Evolutionary conservation across 2,329 filamentous ascomycete genomes (phyloP), one percentile per base, ranked within the genome.

Genomic region (Xylaria sp.): DNA sequence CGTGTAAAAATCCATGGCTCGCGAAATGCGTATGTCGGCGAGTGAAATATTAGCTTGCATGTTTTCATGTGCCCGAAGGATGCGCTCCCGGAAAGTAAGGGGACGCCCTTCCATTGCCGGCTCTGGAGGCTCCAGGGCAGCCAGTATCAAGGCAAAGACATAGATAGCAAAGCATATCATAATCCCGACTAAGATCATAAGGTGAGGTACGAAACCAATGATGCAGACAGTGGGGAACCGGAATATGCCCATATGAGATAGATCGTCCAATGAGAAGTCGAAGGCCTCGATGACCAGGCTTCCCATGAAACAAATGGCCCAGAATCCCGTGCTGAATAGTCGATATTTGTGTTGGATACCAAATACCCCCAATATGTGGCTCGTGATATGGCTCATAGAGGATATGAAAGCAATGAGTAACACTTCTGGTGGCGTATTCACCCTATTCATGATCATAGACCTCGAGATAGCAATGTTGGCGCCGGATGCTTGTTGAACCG

Each of bases 1-100:
- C 0, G 93, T 96, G 75, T 98, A 99, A 73, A 98, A 97, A 74
- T 99, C 95, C 82, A 98, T 96, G 58, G 92, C 88, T 81, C 91
- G 88, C 45, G 89, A 92, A 57, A 98, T 86, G 12, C 89, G 87
- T 38, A 97, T 87, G 40, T 90, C 89, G 1, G 91, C 90, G 21
- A 97, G 83, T 12, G 95, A 93, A 2, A 94, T 87, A 62, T 95
- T 95, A 2, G 94, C 94, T 77, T 97, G 94, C 83, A 98, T 90
- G 69, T 98, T 98, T 51, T 86, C 86, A 72, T 96, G 92, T 0
- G 94, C 94, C 52, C 86, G 82, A 1, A 78, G 74, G 25, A 96
- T 80, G 49, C 92, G 84, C 70, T 92, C 86, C 38, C 77, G 74
- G 59, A 88, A 82, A 2, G 77, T 79, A 57, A 81, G 69, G 2